Percentiles rank a stretch among this genome's conserved stretches.
Evolutionary conservation across 176 grass and related monocot species (phyloP).

Genomic region (Lolium perenne): DNA sequence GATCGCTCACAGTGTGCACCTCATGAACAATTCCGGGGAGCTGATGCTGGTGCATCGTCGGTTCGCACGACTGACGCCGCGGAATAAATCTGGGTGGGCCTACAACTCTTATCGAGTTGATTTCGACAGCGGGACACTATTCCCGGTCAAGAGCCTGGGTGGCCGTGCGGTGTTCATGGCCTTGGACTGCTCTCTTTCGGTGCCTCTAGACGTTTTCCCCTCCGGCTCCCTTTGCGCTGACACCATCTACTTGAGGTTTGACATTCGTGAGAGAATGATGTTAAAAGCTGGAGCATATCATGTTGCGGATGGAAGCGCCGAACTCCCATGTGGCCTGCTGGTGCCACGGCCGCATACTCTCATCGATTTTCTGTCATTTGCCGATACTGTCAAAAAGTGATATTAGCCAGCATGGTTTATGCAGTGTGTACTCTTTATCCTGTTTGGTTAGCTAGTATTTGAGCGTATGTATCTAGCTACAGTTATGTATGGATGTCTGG

Average conservation of each 20-base stretch:
- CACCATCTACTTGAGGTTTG: background rate
- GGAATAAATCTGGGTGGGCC: too few relatives aligned
- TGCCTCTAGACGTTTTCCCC: background rate
- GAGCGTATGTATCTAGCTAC: too few relatives aligned
- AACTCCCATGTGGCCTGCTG: background rate
- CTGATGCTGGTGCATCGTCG: background rate
- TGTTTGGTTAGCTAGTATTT: too few relatives aligned
- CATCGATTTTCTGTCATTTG: background rate
- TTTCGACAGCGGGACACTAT: background rate
- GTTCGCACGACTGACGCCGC: too few relatives aligned
- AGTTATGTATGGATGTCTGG: too few relatives aligned
- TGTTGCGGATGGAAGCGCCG: background rate
- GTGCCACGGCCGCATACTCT: background rate
- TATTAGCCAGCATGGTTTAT: too few relatives aligned
- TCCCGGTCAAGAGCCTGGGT: background rate
- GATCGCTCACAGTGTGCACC: background rate
- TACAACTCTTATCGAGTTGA: background rate
- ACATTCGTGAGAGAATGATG: background rate
- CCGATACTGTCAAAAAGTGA: too few relatives aligned
- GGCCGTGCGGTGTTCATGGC: background rate
- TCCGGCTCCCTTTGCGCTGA: background rate
- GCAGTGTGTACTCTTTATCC: too few relatives aligned
- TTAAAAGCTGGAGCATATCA: background rate
- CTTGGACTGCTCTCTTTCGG: background rate
- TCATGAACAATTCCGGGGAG: background rate